Conservation (phyloP, 371 early-diverging fungal species). For the Mucor plumbeus region DNA sequence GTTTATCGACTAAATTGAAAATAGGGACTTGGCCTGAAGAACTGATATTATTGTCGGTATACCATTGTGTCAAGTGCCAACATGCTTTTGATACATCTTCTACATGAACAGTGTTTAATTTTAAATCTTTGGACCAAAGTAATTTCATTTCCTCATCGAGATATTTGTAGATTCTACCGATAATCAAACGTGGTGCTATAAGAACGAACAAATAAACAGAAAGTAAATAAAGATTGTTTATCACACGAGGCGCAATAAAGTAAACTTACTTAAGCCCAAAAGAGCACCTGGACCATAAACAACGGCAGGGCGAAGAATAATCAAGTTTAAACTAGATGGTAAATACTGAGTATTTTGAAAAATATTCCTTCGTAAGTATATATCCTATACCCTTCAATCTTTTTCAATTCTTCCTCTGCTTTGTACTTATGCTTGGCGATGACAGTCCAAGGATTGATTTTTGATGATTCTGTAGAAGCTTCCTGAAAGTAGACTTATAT, state of each 20-base stretch:
- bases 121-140: slow-evolving; percentile 89
- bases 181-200: slow-evolving; percentile 87
- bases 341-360: too few species aligned
- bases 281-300: slow-evolving; percentile 88
- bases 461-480: slow-evolving; percentile 71
- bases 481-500: slow-evolving; percentile 45
- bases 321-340: slow-evolving; percentile 64
- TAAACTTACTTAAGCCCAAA: slow-evolving; percentile 69
- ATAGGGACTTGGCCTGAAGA: slow-evolving; percentile 32
- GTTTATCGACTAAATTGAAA: slow-evolving; percentile 83
- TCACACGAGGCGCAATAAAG: neutral
- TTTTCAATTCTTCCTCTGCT: slow-evolving; percentile 80
- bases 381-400: slow-evolving; percentile 51
- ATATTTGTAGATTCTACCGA: slow-evolving; percentile 88
- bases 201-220: neutral
- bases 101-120: slow-evolving; percentile 93
- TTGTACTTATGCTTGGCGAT: slow-evolving; percentile 79
- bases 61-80: slow-evolving; percentile 73
- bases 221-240: neutral
- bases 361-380: neutral
- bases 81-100: slow-evolving; percentile 82
- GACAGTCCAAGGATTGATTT: slow-evolving; percentile 85
- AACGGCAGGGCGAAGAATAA: slow-evolving; percentile 89
- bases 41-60: slow-evolving; percentile 37
- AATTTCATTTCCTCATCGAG: slow-evolving; percentile 87